Percentiles rank a stretch among this genome's conserved stretches.
These are phyloP conservation scores for Diutina catenulata DNA, from an alignment of 1,139 yeast genomes.

Conservation along the genomic window DNA sequence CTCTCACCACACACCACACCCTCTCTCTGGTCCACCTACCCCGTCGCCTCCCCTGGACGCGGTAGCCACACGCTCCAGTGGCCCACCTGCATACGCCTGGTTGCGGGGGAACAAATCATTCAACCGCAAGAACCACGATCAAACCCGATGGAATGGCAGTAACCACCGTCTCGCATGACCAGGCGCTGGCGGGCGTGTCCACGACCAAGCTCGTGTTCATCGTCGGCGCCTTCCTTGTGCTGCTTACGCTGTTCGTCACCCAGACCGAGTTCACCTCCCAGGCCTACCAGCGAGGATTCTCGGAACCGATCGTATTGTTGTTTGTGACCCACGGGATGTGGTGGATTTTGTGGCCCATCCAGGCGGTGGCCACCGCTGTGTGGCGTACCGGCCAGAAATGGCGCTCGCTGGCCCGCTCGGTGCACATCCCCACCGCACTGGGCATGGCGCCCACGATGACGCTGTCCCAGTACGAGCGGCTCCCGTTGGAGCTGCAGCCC, in stretches of 20 bases:
- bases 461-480: constrained; percentile 9
- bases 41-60: no score
- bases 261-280: constrained; percentile 79
- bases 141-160: no score
- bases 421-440: no score
- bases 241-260: constrained; percentile 40
- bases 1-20: no score
- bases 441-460: neutral
- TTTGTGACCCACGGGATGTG: constrained; percentile 72
- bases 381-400: constrained; percentile 28
- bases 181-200: constrained; percentile 12
- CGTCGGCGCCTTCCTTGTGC: constrained; percentile 38
- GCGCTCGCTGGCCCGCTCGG: constrained; percentile 5
- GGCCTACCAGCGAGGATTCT: constrained; percentile 46
- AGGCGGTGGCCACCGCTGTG: constrained; percentile 38
- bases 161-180: no score
- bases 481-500: constrained; percentile 8
- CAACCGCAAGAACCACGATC: no score
- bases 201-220: constrained; percentile 39
- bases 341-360: constrained; percentile 67
- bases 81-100: no score
- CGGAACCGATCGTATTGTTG: constrained; percentile 60
- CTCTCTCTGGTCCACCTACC: no score
- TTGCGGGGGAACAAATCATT: no score
- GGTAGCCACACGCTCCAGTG: no score